A percentile compares a stretch with the other conserved stretches of the same genome.
Evolutionary conservation across 176 grass and related monocot genomes (phyloP).

Genomic region (Raddia distichophylla): DNA sequence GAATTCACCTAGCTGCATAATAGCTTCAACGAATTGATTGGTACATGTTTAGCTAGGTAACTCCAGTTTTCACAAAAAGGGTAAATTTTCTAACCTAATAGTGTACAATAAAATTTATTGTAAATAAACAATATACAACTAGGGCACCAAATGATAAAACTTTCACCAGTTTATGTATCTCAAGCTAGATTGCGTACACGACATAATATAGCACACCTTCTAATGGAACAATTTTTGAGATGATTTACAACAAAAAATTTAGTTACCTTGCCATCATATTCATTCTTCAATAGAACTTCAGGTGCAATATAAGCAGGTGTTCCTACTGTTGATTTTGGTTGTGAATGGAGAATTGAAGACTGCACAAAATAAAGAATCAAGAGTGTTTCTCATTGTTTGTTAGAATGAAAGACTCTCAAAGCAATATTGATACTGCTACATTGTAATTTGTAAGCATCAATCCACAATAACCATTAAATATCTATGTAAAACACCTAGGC

Average conservation of each 20-base stretch:
- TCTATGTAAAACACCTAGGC: background rate
- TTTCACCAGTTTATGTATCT: conserved; percentile 16
- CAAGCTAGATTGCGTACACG: conserved; percentile 8
- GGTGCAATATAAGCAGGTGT: conserved; percentile 86
- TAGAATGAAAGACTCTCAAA: conserved; percentile 5
- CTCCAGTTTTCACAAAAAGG: background rate
- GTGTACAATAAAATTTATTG: background rate
- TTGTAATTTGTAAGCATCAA: conserved; percentile 11
- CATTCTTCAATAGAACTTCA: conserved; percentile 81
- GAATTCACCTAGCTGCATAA: background rate
- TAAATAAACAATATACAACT: background rate
- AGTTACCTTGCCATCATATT: conserved; percentile 84
- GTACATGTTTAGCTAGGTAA: conserved; percentile 20
- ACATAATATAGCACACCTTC: background rate
- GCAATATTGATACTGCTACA: conserved; percentile 13
- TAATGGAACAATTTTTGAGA: background rate
- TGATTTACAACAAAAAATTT: background rate
- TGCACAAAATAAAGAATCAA: conserved; percentile 47
- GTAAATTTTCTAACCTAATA: conserved; percentile 6
- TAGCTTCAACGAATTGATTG: conserved; percentile 10
- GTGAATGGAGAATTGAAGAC: conserved; percentile 85
- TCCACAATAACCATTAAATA: background rate
- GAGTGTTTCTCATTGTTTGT: conserved; percentile 2
- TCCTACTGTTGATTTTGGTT: conserved; percentile 86
- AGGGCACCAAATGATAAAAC: conserved; percentile 8